Evolutionary conservation across 352 stramenopile genomes (phyloP).

Genomic region (Phytophthora ohioensis): DNA sequence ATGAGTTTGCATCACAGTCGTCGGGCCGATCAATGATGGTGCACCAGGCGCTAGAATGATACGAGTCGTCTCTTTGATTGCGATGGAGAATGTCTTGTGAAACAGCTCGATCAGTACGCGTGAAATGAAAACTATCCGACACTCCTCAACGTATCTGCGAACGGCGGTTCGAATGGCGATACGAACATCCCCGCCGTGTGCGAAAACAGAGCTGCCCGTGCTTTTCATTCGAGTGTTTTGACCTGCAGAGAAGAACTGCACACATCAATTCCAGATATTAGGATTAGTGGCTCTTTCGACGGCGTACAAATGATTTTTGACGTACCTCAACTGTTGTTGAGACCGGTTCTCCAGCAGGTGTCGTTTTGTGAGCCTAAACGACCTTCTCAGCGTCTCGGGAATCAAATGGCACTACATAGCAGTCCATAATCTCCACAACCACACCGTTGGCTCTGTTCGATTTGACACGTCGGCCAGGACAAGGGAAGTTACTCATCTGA

Average conservation of each 20-base stretch:
- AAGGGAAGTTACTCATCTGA: neutral
- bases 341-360: neutral
- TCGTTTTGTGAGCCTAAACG: neutral
- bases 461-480: neutral
- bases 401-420: neutral
- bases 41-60: neutral
- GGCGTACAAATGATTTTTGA: no score
- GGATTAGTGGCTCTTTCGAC: no score
- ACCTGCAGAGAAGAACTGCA: neutral
- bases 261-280: no score
- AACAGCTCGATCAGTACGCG: neutral
- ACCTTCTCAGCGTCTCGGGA: neutral
- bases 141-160: neutral
- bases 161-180: neutral
- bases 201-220: neutral
- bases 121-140: neutral
- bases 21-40: neutral
- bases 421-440: neutral
- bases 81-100: neutral
- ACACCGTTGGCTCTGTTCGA: neutral
- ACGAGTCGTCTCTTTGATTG: neutral
- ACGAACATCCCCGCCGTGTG: neutral
- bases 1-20: neutral
- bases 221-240: neutral
- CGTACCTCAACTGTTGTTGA: no score